Base-by-base conservation (phyloP, 2,329 filamentous ascomycete species). In the Thelonectria olida region DNA sequence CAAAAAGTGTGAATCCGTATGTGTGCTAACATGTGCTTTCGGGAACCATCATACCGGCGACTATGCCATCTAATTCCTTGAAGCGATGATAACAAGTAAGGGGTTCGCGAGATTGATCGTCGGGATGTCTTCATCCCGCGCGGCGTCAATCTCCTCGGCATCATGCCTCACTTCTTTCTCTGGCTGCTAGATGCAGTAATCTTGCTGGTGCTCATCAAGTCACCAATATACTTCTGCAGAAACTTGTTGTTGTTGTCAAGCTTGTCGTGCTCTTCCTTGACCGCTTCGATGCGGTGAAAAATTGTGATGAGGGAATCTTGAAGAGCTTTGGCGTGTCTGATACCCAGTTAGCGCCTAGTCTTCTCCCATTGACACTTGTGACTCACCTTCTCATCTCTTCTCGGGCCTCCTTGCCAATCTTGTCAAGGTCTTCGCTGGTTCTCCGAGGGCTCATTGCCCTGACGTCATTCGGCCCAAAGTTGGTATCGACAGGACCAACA, bases 211-310 rank as follows among this genome's bases (percentile, higher is more conserved):
- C 92, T 92, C 87, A 97, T 98, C 56, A 98, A 84, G 74, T 97
- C 95, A 67, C 95, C 95, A 72, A 98, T 98, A 76, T 98, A 98
- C 77, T 97, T 97, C 78, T 98, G 95, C 48, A 99, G 81, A 74
- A 98, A 97, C 73, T 93, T 95, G 84, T 99, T 99, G 77, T 97
- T 94, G 77, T 87, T 96, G 78, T 98, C 94, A 55, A 99, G 88
- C 79, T 97, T 97, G 80, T 97, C 93, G 75, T 99, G 94, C 75
- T 98, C 95, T 70, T 92, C 90, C 77, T 93, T 92, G 66, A 98
- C 94, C 27, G 92, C 92, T 74, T 99, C 96, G 75, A 98, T 96
- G 52, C 93, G 91, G 78, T 97, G 92, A 67, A 97, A 93, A 42
- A 98, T 91, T 65, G 91, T 92, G 63, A 96, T 84, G 31, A 99